Evolutionary conservation across 257 asterid genomes (phyloP), one percentile per base, ranked within the genome.

Genomic region (Phtheirospermum japonicum): DNA sequence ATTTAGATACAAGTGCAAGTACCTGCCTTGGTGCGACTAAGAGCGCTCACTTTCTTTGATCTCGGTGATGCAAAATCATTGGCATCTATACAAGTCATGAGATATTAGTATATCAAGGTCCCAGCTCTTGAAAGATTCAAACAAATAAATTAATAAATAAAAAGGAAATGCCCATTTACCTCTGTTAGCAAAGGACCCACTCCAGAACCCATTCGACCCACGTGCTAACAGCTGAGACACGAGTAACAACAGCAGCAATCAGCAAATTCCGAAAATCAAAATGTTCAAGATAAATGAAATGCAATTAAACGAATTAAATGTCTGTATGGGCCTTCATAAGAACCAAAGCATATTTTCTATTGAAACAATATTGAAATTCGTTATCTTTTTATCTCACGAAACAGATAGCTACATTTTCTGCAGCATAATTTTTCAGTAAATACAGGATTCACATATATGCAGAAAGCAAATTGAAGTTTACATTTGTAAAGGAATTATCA

Each of bases 21-120:
- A 77, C 68, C 78, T 72, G 78, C 81, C 72, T 68, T 54, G 77
- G 46, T 37, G 62, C 56, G 73, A 49, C 78, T 65, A 62, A 46
- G 33, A 61, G 65, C 57, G 11, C 12, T 37, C 57, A 39, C 46
- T 67, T 67, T 19, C 34, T 58, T 49, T 17, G 48, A 62, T n/a
- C 51, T 37, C 18, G 12, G 9, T 40, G 55, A 50, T 16, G 37
- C 18, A 26, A 9, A 23, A 51, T 64, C 57, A 53, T 64, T 45
- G 46, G 8, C 49, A 42, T 63, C 72, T 71, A 68, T 50, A 52
- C 53, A 60, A 40, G 11, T 18, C 57, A 45, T 26, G 7, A 34
- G 6, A 49, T 7, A 40, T 50, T 28, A 45, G 18, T 7, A 9
- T 12, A 61, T 14, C 17, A 30, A 19, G 11, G 54, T 42, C 18